phyloP scores from a whole-genome alignment of 1,284 basidiomycete species.

The Pterula multifida region DNA sequence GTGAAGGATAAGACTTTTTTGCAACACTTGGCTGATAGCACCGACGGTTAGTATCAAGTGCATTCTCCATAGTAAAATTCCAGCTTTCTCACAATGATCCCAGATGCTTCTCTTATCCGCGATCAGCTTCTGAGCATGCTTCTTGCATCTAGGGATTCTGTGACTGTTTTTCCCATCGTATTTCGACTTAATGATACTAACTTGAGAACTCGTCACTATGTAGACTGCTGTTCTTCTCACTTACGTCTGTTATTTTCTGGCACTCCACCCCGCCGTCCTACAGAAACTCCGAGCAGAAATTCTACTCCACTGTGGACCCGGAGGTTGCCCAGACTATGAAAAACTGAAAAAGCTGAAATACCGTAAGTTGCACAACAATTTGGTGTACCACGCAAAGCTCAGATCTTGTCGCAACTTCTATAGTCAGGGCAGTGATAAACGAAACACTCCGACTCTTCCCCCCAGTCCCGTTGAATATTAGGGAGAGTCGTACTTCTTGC shows the following conservation, averaged over 20 bases:
- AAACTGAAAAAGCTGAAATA: slow-evolving; percentile 47
- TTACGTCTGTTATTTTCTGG: slow-evolving; percentile 54
- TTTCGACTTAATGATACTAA: slow-evolving; percentile 4
- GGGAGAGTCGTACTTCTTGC: slow-evolving; percentile 38
- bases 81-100: slow-evolving; percentile 6
- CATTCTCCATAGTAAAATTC: slow-evolving; percentile 1
- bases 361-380: slow-evolving; percentile 27
- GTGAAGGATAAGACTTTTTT: slow-evolving; percentile 50
- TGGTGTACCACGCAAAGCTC: slow-evolving; percentile 3
- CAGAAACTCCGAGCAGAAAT: slow-evolving; percentile 48
- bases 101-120: slow-evolving; percentile 41
- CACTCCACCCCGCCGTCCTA: slow-evolving; percentile 42
- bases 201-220: slow-evolving; percentile 1
- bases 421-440: slow-evolving; percentile 62
- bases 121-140: slow-evolving; percentile 66
- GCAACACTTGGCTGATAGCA: slow-evolving; percentile 52
- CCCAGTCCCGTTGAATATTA: slow-evolving; percentile 55
- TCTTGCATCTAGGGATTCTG: slow-evolving; percentile 64
- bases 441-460: slow-evolving; percentile 65
- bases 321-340: slow-evolving; percentile 36
- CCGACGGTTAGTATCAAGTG: slow-evolving; percentile 34
- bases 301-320: slow-evolving; percentile 35
- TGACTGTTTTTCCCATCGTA: slow-evolving; percentile 18
- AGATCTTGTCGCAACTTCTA: slow-evolving; percentile 7
- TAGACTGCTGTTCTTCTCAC: slow-evolving; percentile 54